Evolutionary conservation across 2,329 filamentous ascomycete species (phyloP), one percentile per base, ranked within the genome.

Genomic region (Fusarium bulbicola): DNA sequence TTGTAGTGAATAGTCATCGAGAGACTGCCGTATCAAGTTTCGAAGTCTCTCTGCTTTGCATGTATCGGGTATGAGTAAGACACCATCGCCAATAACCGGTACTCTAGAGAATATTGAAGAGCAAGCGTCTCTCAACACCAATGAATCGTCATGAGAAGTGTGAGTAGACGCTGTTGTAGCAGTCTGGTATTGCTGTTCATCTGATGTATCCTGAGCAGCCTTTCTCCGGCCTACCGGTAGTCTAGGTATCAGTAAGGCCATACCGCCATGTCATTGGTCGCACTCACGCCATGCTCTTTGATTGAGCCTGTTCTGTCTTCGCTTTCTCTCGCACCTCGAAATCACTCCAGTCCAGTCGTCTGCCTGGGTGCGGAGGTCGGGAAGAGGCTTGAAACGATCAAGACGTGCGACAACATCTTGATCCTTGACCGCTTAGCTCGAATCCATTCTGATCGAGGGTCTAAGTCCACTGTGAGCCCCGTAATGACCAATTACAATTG

Each of bases 21-120:
- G 50, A 26, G 24, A 36, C n/a, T 39, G n/a, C n/a, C 13, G 9
- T 12, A 28, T 53, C 34, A 53, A 21, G 32, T 37, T 13, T 37
- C 34, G 24, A 16, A 53, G 50, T 39, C 50, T 34, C 32, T 39
- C 50, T 3, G 50, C 50, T 14, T 53, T 7, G 0, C 3, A 16
- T 16, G 3, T 15, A 39, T 39, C 14, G 24, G 34, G 20, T 28
- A 39, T 28, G 3, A 53, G 50, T 21, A 53, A n/a, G 13, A 53
- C 9, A 5, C 34, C 24, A 16, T n/a, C 20, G 3, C 34, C 34
- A 28, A n/a, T 26, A 0, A 0, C 2, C 14, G 7, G 18, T 12
- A 0, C 6, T 24, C 2, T 3, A 8, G 9, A 24, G 13, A 16
- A 4, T 3, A 2, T 1, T 6, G 30, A 26, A 20, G n/a, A 14